A percentile compares a stretch with the other conserved stretches of the same genome.
Evolutionary conservation across 1,284 basidiomycete genomes (phyloP).

Genomic region (Tilletia setariae): DNA sequence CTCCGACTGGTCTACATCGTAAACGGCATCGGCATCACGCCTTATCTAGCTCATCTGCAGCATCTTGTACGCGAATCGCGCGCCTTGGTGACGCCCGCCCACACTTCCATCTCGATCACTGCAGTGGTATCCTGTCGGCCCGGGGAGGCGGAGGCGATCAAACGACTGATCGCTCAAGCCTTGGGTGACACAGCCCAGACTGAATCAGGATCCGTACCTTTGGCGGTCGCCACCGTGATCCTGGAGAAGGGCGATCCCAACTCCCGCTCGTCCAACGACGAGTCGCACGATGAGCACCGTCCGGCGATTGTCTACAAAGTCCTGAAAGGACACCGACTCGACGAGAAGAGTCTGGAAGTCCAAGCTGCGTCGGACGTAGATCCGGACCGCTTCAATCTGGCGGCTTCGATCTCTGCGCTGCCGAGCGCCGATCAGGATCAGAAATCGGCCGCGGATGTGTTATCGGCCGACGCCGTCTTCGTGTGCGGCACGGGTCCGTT

Average conservation of each 20-base stretch:
- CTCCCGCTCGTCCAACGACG: not conserved
- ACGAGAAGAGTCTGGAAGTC: not conserved
- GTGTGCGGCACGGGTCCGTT: not conserved
- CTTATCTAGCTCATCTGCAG: constrained; percentile 18
- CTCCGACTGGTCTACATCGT: constrained; percentile 17
- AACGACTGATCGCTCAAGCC: not conserved
- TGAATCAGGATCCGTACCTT: not conserved
- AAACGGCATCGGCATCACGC: constrained; percentile 23
- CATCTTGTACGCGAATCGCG: not conserved
- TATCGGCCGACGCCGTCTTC: constrained; percentile 1
- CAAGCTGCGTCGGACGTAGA: not conserved
- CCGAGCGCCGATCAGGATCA: too few relatives aligned
- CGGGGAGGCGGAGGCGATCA: not conserved
- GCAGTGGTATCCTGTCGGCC: constrained; percentile 3
- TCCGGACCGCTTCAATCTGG: not conserved
- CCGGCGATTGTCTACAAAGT: not conserved
- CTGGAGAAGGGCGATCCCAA: not conserved
- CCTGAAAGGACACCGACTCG: not conserved
- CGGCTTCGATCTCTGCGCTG: too few relatives aligned
- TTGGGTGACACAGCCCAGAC: not conserved
- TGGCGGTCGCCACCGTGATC: not conserved
- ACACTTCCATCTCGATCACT: not conserved
- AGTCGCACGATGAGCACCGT: not conserved
- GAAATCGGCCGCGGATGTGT: not conserved
- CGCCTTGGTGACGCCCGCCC: not conserved